phyloP scores from a whole-genome alignment of 805 yeast genomes.

The Wickerhamomyces bisporus region DNA sequence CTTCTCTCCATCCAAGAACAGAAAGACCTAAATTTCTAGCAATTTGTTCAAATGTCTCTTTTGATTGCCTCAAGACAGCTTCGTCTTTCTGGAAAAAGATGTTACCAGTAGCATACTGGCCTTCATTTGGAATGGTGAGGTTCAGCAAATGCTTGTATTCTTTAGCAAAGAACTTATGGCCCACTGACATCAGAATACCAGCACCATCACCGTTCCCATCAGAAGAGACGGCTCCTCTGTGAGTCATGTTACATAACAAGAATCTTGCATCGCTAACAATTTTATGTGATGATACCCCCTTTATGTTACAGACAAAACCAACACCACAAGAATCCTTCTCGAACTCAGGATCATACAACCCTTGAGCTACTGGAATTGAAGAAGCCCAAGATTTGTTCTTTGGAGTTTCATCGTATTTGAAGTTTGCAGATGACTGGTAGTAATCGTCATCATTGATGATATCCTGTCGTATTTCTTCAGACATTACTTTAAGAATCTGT shows the following conservation, averaged over 20 bases:
- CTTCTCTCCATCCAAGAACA: conserved; percentile 92
- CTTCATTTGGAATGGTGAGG: conserved; percentile 65
- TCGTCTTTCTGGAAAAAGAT: conserved; percentile 85
- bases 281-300: conserved; percentile 83
- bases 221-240: conserved; percentile 95
- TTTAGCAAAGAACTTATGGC: conserved; percentile 79
- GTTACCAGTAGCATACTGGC: conserved; percentile 95
- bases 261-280: conserved; percentile 86
- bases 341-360: conserved; percentile 86
- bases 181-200: conserved; percentile 89
- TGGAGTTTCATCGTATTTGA: conserved; percentile 64
- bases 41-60: conserved; percentile 72
- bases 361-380: conserved; percentile 78
- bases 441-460: conserved; percentile 7
- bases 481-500: too few relatives aligned
- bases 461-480: background rate
- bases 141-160: conserved; percentile 74
- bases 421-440: conserved; percentile 12
- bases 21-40: conserved; percentile 72
- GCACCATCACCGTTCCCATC: conserved; percentile 99
- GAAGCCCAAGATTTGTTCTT: conserved; percentile 90
- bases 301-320: conserved; percentile 93
- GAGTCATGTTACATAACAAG: conserved; percentile 95
- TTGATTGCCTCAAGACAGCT: conserved; percentile 63
- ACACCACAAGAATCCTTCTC: conserved; percentile 99